phyloP scores from a whole-genome alignment of 305 asterid species.

The Rubia tinctorum region DNA sequence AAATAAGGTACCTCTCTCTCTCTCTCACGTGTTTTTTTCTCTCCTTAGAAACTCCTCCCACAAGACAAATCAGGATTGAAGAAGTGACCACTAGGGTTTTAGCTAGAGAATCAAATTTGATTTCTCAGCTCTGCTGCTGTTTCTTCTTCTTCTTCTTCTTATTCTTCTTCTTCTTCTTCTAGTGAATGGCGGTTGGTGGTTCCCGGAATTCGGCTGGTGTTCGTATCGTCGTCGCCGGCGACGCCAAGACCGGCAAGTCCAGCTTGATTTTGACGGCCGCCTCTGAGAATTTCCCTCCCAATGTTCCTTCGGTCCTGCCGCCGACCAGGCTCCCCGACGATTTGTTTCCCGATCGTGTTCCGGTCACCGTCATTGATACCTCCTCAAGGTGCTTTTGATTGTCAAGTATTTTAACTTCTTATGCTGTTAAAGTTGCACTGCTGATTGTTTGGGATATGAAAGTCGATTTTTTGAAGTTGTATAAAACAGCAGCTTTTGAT shows the following conservation, averaged over 20 bases:
- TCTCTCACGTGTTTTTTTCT: background rate
- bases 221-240: constrained; percentile 92
- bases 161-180: background rate
- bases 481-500: too few relatives aligned
- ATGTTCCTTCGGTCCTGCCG: constrained; percentile 82
- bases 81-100: constrained; percentile 19
- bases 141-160: too few relatives aligned
- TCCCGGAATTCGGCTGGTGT: constrained; percentile 44
- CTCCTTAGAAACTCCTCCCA: constrained; percentile 31
- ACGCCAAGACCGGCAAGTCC: constrained; percentile 88
- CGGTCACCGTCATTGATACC: constrained; percentile 87
- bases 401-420: too few relatives aligned
- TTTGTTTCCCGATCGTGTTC: constrained; percentile 84
- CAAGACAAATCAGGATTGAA: background rate
- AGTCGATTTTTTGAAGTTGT: too few relatives aligned
- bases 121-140: background rate
- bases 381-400: too few relatives aligned
- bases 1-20: background rate
- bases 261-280: constrained; percentile 86
- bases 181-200: constrained; percentile 71
- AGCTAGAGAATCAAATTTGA: constrained; percentile 3
- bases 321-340: constrained; percentile 93
- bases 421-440: too few relatives aligned
- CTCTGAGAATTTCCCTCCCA: constrained; percentile 60
- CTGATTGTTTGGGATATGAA: too few relatives aligned